Conservation (phyloP, 257 asterid species). For the Ilex aquifolium region DNA sequence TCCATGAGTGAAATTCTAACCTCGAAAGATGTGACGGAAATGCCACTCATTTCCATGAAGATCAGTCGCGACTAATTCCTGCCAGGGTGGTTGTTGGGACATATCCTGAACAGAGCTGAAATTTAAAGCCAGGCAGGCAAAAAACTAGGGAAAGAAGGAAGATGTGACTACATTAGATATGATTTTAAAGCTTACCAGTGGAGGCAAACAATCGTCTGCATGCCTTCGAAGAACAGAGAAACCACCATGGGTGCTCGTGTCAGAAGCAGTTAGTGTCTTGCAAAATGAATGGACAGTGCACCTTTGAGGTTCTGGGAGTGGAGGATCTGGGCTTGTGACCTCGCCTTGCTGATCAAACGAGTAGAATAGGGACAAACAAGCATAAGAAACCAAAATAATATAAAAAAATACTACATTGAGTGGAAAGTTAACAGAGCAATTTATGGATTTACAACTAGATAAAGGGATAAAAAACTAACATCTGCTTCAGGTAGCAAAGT, state of each 20-base stretch:
- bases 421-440: not conserved
- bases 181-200: conserved; percentile 45
- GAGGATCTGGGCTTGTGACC: conserved; percentile 73
- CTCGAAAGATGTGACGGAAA: conserved; percentile 96
- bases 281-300: conserved; percentile 85
- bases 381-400: conserved; percentile 4
- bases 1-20: conserved; percentile 25
- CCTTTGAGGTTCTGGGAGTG: conserved; percentile 63
- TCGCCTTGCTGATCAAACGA: conserved; percentile 62
- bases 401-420: conserved; percentile 1
- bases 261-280: conserved; percentile 96
- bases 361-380: conserved; percentile 1
- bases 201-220: conserved; percentile 96
- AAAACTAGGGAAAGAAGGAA: not conserved
- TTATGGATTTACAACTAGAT: not conserved
- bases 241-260: conserved; percentile 99
- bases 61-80: conserved; percentile 88
- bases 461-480: conserved; percentile 29
- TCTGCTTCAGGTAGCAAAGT: conserved; percentile 76
- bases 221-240: conserved; percentile 94
- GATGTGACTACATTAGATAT: not conserved
- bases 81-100: conserved; percentile 98
- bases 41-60: conserved; percentile 96
- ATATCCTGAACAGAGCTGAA: conserved; percentile 55
- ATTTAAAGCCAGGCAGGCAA: conserved; percentile 11